Conservation (phyloP, 2,329 filamentous ascomycete genomes). For the Clonostachys solani region DNA sequence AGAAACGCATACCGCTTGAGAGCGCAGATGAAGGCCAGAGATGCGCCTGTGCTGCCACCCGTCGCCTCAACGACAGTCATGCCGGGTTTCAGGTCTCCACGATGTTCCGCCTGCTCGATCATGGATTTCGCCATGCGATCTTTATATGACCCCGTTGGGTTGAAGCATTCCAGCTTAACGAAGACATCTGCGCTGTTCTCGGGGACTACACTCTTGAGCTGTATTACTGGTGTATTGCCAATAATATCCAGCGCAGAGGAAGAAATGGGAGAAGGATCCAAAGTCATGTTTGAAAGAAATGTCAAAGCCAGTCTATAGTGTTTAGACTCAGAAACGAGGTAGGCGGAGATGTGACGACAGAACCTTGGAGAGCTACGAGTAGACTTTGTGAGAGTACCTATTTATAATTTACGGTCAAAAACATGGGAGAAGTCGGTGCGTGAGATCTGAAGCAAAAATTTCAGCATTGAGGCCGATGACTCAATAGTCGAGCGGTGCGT, state of each 20-base stretch:
- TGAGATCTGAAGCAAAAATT: too few relatives aligned
- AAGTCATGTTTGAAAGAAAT: too few relatives aligned
- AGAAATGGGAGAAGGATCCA: too few relatives aligned
- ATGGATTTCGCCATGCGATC: conserved; percentile 6
- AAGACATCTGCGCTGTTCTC: conserved; percentile 4
- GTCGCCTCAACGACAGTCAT: conserved; percentile 6
- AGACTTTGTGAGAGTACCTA: too few relatives aligned
- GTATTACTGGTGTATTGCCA: conserved; percentile 5
- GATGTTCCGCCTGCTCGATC: conserved; percentile 4
- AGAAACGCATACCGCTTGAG: conserved; percentile 14
- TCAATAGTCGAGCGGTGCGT: too few relatives aligned
- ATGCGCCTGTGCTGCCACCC: conserved; percentile 7
- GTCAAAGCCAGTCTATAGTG: too few relatives aligned
- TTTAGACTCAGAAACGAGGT: too few relatives aligned
- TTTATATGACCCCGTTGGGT: conserved; percentile 7
- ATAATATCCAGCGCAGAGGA: conserved; percentile 2
- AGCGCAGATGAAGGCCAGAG: conserved; percentile 7
- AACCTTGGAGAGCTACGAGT: too few relatives aligned
- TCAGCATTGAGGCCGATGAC: too few relatives aligned
- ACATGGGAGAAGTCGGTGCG: too few relatives aligned
- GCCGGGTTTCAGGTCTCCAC: conserved; percentile 1
- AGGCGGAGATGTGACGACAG: too few relatives aligned
- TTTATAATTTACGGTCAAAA: too few relatives aligned
- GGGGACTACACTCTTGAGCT: conserved; percentile 3
- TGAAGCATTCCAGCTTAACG: conserved; percentile 6